A percentile compares a stretch with the other conserved stretches of the same genome.
These are phyloP conservation scores for Apiospora malaysiana DNA, from an alignment of 2,329 filamentous ascomycete genomes.

Conservation along the genomic window DNA sequence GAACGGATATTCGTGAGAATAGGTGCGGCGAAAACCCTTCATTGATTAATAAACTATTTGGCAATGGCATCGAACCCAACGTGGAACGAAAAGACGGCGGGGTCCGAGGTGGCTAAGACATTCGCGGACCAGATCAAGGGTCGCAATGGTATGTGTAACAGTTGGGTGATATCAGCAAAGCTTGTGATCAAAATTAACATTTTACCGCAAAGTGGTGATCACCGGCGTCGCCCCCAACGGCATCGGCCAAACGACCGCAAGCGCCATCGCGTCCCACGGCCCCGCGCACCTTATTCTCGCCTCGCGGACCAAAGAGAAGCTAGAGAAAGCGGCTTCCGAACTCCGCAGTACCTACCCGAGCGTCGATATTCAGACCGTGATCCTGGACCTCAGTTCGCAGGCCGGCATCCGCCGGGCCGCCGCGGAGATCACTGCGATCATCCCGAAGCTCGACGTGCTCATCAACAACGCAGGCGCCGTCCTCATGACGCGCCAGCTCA, in stretches of 20 bases:
- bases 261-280: slow-evolving; percentile 51
- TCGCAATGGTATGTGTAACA: slow-evolving; percentile 38
- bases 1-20: not conserved
- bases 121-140: slow-evolving; percentile 36
- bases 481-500: slow-evolving; percentile 45
- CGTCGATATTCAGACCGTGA: slow-evolving; percentile 42
- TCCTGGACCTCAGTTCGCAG: slow-evolving; percentile 46
- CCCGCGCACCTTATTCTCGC: slow-evolving; percentile 50
- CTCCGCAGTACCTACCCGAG: slow-evolving; percentile 43
- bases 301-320: slow-evolving; percentile 50
- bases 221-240: slow-evolving; percentile 50
- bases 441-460: slow-evolving; percentile 46
- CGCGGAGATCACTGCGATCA: slow-evolving; percentile 38
- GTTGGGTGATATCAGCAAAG: no score
- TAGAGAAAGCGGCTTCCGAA: slow-evolving; percentile 46
- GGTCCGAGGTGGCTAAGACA: slow-evolving; percentile 40
- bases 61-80: slow-evolving; percentile 37
- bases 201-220: slow-evolving; percentile 40
- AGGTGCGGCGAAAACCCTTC: no score
- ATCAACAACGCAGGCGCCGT: slow-evolving; percentile 51
- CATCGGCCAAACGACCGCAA: slow-evolving; percentile 47
- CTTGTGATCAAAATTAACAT: not conserved
- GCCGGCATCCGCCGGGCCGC: slow-evolving; percentile 44
- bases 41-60: no score
- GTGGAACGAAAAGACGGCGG: slow-evolving; percentile 41